Conservation (phyloP, 148 eudicot species). For the Selenicereus undatus region DNA sequence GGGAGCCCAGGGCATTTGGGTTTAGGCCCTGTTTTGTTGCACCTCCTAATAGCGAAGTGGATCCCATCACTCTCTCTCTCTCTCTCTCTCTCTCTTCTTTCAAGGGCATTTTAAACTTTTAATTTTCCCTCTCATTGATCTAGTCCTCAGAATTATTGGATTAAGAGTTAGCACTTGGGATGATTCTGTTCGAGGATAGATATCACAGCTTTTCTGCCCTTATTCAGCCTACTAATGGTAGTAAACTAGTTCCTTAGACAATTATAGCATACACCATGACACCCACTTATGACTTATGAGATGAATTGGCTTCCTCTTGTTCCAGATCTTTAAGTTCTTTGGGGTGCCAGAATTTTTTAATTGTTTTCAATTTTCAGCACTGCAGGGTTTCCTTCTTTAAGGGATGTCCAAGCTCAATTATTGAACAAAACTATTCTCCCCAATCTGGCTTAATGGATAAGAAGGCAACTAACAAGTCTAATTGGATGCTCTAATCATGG, state of each 20-base stretch:
- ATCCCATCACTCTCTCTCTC: conserved; percentile 26
- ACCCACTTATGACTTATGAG: background rate
- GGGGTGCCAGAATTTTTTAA: background rate
- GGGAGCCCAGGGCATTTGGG: conserved; percentile 42
- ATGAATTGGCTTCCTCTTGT: background rate
- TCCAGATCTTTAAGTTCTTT: background rate
- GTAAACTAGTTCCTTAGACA: conserved; percentile 7
- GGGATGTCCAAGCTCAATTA: conserved; percentile 11
- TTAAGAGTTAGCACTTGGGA: background rate
- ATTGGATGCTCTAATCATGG: conserved; percentile 22
- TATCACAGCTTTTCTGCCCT: background rate
- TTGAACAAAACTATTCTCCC: conserved; percentile 13
- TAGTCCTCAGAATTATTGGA: background rate
- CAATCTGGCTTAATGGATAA: conserved; percentile 22
- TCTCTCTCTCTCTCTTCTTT: conserved; percentile 16
- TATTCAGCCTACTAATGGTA: background rate
- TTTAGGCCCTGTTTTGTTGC: conserved; percentile 32
- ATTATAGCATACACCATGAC: background rate
- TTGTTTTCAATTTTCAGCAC: background rate
- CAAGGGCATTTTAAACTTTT: conserved; percentile 14
- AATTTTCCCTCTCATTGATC: conserved; percentile 4
- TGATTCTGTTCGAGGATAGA: background rate
- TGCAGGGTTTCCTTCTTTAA: conserved; percentile 8
- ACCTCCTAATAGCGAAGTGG: conserved; percentile 37
- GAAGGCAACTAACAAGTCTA: conserved; percentile 8